phyloP scores from a whole-genome alignment of 441 rosid species.

The Hura crepitans region DNA sequence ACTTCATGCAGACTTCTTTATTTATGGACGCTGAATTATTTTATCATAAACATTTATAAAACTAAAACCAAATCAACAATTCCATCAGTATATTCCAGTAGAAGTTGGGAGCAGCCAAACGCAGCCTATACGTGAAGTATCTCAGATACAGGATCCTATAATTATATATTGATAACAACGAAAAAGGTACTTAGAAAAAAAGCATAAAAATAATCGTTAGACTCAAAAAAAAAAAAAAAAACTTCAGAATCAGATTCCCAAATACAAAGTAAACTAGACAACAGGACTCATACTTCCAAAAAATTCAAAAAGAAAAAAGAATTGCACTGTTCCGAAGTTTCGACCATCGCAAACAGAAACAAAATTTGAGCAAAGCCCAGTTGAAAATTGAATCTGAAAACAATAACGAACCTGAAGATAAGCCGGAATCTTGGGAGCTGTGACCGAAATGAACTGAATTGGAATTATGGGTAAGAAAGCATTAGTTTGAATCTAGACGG shows the following conservation, averaged over 20 bases:
- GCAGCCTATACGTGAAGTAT: constrained; percentile 17
- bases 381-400: constrained; percentile 2
- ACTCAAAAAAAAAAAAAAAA: neutral
- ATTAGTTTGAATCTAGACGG: constrained; percentile 1
- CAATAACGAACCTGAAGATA: constrained; percentile 29
- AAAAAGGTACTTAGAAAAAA: constrained; percentile 6
- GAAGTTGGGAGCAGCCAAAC: constrained; percentile 22
- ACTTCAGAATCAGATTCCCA: neutral
- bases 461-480: constrained; percentile 19
- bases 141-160: constrained; percentile 27
- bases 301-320: neutral
- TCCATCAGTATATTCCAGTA: constrained; percentile 15
- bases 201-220: neutral
- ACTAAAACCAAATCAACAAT: constrained; percentile 7
- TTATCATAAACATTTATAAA: constrained; percentile 12
- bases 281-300: constrained; percentile 2
- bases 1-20: constrained; percentile 7
- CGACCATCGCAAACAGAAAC: neutral
- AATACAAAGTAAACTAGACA: constrained; percentile 20
- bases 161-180: constrained; percentile 15
- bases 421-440: constrained; percentile 20
- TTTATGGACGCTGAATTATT: constrained; percentile 5
- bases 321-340: neutral
- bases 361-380: constrained; percentile 22
- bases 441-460: constrained; percentile 26